Conservation (phyloP, 106 monocot species). For the Alisma plantagoaquatica region DNA sequence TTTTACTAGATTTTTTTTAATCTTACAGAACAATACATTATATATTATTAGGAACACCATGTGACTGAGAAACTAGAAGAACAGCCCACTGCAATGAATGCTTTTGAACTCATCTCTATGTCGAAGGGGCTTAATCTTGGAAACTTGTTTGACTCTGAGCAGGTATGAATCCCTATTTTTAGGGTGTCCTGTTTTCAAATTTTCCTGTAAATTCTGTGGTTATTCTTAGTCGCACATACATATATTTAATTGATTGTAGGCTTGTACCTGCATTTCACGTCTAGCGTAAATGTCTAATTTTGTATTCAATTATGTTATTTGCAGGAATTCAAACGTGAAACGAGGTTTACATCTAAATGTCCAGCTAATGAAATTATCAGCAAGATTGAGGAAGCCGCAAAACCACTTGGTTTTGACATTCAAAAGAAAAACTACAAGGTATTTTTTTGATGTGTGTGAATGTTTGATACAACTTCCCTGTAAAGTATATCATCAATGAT, state of each 20-base stretch:
- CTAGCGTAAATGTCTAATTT: no score
- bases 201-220: no score
- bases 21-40: no score
- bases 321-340: slow-evolving; percentile 79
- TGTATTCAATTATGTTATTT: background rate
- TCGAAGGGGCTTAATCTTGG: slow-evolving; percentile 75
- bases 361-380: slow-evolving; percentile 69
- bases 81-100: slow-evolving; percentile 66
- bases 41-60: slow-evolving; percentile 60
- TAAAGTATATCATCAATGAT: no score
- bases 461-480: no score
- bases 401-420: slow-evolving; percentile 75
- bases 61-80: slow-evolving; percentile 51
- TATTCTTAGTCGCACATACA: no score
- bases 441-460: background rate
- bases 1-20: no score
- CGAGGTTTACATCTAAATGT: slow-evolving; percentile 69
- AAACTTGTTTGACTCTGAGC: slow-evolving; percentile 61
- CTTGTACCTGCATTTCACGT: no score
- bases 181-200: no score
- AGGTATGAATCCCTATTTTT: no score
- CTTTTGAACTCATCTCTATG: slow-evolving; percentile 89
- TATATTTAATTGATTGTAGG: no score
- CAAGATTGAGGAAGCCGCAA: slow-evolving; percentile 89
- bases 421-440: slow-evolving; percentile 92